phyloP scores from a whole-genome alignment of 148 eudicot species.

The Euryodendron excelsum region DNA sequence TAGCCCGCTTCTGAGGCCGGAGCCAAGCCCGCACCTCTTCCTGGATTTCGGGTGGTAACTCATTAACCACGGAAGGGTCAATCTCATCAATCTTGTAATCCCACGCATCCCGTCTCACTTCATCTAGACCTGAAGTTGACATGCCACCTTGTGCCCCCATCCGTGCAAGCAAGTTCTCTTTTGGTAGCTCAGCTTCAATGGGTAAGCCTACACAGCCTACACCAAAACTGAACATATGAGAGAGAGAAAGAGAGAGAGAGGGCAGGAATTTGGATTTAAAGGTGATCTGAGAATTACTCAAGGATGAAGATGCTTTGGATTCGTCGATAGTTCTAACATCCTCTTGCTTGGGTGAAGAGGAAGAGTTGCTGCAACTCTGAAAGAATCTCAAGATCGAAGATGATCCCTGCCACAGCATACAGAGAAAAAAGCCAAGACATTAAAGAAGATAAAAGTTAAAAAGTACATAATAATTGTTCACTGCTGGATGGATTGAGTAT shows the following conservation, averaged over 20 bases:
- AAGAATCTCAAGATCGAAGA: constrained; percentile 66
- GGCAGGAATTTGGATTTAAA: neutral
- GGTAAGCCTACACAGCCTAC: constrained; percentile 13
- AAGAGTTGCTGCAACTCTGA: constrained; percentile 31
- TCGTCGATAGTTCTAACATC: constrained; percentile 22
- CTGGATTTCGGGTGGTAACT: constrained; percentile 57
- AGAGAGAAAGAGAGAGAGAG: neutral
- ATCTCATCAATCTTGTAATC: constrained; percentile 49
- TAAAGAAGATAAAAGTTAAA: neutral
- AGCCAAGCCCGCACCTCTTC: constrained; percentile 49
- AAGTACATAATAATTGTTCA: neutral
- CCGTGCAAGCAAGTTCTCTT: constrained; percentile 4
- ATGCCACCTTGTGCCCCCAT: neutral
- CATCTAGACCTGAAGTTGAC: constrained; percentile 15
- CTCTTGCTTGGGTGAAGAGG: constrained; percentile 33
- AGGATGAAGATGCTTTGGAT: constrained; percentile 31
- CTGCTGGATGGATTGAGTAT: neutral
- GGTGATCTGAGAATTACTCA: constrained; percentile 34
- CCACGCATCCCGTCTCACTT: constrained; percentile 30
- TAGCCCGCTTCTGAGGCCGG: constrained; percentile 49
- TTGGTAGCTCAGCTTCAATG: constrained; percentile 8
- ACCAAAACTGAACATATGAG: constrained; percentile 9
- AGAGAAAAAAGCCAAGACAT: neutral
- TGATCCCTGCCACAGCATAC: constrained; percentile 44
- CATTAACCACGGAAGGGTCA: constrained; percentile 45